Conservation (phyloP, 495 filamentous ascomycete species). For the Sphaerosporella brunnea region DNA sequence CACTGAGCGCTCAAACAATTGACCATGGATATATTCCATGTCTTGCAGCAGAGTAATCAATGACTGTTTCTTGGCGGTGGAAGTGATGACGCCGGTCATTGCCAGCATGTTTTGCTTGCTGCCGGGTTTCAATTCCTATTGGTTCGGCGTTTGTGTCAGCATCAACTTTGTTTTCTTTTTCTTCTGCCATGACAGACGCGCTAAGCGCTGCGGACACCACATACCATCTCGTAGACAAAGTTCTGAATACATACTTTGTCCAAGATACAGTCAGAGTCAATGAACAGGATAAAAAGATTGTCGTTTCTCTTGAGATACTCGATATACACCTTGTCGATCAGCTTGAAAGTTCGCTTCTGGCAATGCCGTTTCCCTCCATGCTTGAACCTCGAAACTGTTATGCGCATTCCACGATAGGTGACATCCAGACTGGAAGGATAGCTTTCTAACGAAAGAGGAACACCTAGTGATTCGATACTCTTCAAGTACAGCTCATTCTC, state of each 20-base stretch:
- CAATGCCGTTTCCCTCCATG: constrained; percentile 90
- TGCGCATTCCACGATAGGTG: constrained; percentile 57
- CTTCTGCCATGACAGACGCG: not conserved
- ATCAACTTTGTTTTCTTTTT: not conserved
- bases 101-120: constrained; percentile 88
- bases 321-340: constrained; percentile 85
- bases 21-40: constrained; percentile 96
- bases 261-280: constrained; percentile 94
- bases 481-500: constrained; percentile 80
- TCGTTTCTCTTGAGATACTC: constrained; percentile 79
- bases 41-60: constrained; percentile 88
- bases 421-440: constrained; percentile 90
- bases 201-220: constrained; percentile 3
- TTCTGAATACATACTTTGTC: constrained; percentile 89
- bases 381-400: constrained; percentile 83
- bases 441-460: constrained; percentile 53
- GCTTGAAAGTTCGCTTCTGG: constrained; percentile 83
- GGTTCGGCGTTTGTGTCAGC: no score
- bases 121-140: constrained; percentile 68
- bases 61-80: constrained; percentile 74
- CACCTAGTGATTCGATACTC: constrained; percentile 73
- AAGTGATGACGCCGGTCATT: constrained; percentile 96
- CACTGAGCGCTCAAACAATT: constrained; percentile 90
- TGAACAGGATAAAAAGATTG: constrained; percentile 89
- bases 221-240: constrained; percentile 89